Evolutionary conservation across 2,329 filamentous ascomycete genomes (phyloP).

Genomic region (Aspergillus carbonarius): DNA sequence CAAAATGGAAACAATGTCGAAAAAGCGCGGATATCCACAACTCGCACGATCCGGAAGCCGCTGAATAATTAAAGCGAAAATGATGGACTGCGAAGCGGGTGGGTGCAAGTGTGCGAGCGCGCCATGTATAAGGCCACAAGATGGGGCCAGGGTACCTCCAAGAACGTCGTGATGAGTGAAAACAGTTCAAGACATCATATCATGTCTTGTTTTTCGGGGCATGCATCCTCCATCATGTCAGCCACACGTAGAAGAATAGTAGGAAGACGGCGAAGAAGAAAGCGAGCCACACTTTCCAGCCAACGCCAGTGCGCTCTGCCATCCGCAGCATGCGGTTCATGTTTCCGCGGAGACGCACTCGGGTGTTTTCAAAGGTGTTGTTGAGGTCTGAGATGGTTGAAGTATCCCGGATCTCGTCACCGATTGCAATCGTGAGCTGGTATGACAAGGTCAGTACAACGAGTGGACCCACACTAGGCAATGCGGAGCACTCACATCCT

Average conservation of each 20-base stretch:
- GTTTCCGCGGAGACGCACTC: conserved; percentile 77
- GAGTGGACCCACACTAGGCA: not conserved
- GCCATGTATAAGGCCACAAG: not conserved
- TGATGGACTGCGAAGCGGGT: not conserved
- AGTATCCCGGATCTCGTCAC: conserved; percentile 90
- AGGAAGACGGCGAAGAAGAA: conserved; percentile 84
- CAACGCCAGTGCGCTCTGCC: conserved; percentile 90
- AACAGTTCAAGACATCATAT: not conserved
- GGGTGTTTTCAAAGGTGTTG: conserved; percentile 83
- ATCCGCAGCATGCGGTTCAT: conserved; percentile 98
- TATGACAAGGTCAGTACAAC: conserved; percentile 8
- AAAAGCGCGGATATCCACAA: not conserved
- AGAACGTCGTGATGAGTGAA: not conserved
- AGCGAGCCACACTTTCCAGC: conserved; percentile 88
- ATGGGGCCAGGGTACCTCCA: not conserved
- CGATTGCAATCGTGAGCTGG: conserved; percentile 87
- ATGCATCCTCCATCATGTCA: conserved; percentile 59
- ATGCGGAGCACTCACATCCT: conserved; percentile 64
- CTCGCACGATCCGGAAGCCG: not conserved
- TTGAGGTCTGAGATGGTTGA: conserved; percentile 92
- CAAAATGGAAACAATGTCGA: not conserved
- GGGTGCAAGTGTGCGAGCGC: not conserved
- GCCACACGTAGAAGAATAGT: conserved; percentile 90
- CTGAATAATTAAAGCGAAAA: not conserved
- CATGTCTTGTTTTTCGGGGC: not conserved